Base-by-base conservation (phyloP, 768 basidiomycete genomes). In the Mycena maculata region DNA sequence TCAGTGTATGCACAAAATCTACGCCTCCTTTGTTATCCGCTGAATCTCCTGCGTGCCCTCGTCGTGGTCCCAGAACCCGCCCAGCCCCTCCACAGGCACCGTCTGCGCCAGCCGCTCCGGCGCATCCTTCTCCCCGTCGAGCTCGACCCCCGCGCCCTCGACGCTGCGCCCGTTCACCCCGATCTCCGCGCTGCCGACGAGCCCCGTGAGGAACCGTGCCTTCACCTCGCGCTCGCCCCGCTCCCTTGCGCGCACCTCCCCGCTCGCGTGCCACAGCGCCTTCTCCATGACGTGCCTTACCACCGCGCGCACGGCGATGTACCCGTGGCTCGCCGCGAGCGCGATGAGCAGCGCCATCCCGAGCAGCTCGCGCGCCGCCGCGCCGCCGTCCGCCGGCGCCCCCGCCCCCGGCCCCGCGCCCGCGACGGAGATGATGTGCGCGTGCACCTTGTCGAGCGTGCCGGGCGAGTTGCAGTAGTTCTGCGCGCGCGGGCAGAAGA, bases 311-410 rank as follows among this genome's bases (percentile, higher is more conserved):
- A 93, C 73, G 39, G 95, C 67, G 63, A 95, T 81, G 79, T 90
- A 97, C n/a, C 86, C 91, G 76, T 99, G 97, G 48, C 90, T 92
- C n/a, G 95, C 90, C 5, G 87, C 85, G 42, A 98, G 85, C 2
- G 95, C 92, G 44, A 97, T 81, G 22, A 94, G 77, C 11, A 90
- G 77, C 3, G 93, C 90, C 33, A 88, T 88, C 63, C 90, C 67
- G 10, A 94, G 78, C 11, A 91, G 72, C 48, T 86, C 83, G 66
- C 81, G 80, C 38, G 82, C 86, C 13, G 83, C 86, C 20, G 77
- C 78, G 8, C 77, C 72, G 36, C 68, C 61, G 49, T 76, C 52
- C 42, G 50, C 62, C 8, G 55, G 63, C 55, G 44, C 58, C 53
- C 39, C 60, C 31, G 25, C 75, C 72, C 1, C 45, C 20, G 57